Conservation (phyloP, 805 yeast genomes). For the Vanderwaltozyma verrucispora region DNA sequence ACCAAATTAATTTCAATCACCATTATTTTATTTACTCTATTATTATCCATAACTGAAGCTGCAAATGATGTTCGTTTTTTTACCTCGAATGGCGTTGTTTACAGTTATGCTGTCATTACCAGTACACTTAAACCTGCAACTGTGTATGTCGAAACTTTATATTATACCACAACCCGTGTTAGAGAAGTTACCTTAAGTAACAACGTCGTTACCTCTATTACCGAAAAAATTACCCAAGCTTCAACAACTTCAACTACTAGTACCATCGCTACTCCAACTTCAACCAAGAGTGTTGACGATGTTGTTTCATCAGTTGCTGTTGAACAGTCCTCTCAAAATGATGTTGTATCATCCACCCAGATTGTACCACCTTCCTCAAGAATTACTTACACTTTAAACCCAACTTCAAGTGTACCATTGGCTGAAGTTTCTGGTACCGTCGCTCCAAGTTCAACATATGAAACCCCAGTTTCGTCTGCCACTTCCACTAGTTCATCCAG, state of each 20-base stretch:
- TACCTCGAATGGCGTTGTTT: slow-evolving; percentile 29
- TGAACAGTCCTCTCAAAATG: neutral
- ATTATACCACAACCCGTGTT: slow-evolving; percentile 27
- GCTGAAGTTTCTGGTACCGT: neutral
- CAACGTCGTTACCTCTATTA: slow-evolving; percentile 20
- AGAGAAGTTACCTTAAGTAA: slow-evolving; percentile 21
- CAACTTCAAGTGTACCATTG: neutral
- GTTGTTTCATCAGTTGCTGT: neutral
- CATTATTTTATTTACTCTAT: slow-evolving; percentile 1
- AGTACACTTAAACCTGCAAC: slow-evolving; percentile 28
- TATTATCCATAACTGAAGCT: slow-evolving; percentile 7
- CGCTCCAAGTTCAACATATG: neutral
- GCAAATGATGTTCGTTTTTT: slow-evolving; percentile 18
- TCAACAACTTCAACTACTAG: slow-evolving; percentile 11
- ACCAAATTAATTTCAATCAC: neutral
- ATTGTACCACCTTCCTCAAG: slow-evolving; percentile 2
- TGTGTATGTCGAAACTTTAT: slow-evolving; percentile 23
- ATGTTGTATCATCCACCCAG: no score
- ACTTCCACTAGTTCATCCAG: slow-evolving; percentile 2
- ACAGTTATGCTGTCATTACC: slow-evolving; percentile 27
- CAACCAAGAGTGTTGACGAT: slow-evolving; percentile 1
- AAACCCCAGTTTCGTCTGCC: slow-evolving; percentile 2
- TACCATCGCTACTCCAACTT: slow-evolving; percentile 3
- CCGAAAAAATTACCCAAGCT: slow-evolving; percentile 19
- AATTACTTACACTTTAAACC: slow-evolving; percentile 1